Conservation (phyloP, 768 basidiomycete species). For the Collybia mongolica region DNA sequence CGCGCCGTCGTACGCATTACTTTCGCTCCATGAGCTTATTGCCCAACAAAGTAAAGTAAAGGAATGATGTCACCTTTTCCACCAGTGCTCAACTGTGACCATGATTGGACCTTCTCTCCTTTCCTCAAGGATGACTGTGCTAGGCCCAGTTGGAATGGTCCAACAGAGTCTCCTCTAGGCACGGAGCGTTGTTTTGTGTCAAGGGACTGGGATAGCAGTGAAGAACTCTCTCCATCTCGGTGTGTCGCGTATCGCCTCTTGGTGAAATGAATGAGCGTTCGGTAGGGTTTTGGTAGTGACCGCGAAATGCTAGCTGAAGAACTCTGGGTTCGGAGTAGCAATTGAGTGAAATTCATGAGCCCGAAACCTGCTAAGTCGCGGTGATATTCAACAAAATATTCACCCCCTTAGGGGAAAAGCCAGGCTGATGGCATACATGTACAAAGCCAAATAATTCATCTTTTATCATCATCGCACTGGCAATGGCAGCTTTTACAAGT, state of each 20-base stretch:
- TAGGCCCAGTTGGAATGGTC: constrained; percentile 77
- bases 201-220: constrained; percentile 62
- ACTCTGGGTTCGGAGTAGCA: constrained; percentile 12
- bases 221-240: constrained; percentile 40
- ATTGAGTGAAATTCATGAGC: constrained; percentile 16
- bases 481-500: too few species aligned
- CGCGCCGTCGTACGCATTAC: constrained; percentile 49
- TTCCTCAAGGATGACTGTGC: constrained; percentile 52
- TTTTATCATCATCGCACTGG: too few species aligned
- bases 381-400: not conserved
- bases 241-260: constrained; percentile 47
- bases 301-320: constrained; percentile 5
- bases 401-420: constrained; percentile 1
- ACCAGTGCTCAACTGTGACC: constrained; percentile 74
- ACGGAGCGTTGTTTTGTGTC: constrained; percentile 51
- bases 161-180: constrained; percentile 58
- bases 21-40: constrained; percentile 14
- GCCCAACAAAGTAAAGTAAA: too few species aligned
- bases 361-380: not conserved
- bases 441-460: constrained; percentile 19
- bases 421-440: constrained; percentile 6
- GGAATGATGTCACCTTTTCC: constrained; percentile 62
- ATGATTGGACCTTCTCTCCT: constrained; percentile 62
- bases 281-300: constrained; percentile 5
- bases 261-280: constrained; percentile 1